Conservation (phyloP, 2,329 filamentous ascomycete species). For the Decorospora gaudefroyi region DNA sequence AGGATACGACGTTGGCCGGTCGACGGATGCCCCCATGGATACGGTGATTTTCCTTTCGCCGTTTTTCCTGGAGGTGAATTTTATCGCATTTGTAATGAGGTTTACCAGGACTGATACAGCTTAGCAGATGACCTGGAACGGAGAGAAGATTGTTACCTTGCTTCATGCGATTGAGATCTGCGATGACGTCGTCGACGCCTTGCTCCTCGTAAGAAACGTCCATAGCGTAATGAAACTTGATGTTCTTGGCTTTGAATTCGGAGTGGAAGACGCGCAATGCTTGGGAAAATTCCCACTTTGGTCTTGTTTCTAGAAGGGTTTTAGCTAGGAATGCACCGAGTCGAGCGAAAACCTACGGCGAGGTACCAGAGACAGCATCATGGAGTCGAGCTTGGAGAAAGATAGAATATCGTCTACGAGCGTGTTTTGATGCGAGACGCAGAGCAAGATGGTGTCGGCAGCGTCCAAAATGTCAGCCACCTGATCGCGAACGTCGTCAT, state of each 20-base stretch:
- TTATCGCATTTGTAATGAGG: slow-evolving; percentile 54
- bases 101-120: slow-evolving; percentile 46
- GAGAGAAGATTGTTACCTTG: slow-evolving; percentile 28
- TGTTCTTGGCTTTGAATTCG: slow-evolving; percentile 47
- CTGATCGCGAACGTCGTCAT: slow-evolving; percentile 25
- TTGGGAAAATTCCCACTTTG: slow-evolving; percentile 47
- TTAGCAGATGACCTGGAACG: slow-evolving; percentile 11
- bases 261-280: slow-evolving; percentile 49
- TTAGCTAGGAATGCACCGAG: slow-evolving; percentile 8
- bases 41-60: slow-evolving; percentile 49
- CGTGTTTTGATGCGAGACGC: slow-evolving; percentile 52
- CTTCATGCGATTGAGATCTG: slow-evolving; percentile 46
- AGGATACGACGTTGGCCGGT: slow-evolving; percentile 50
- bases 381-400: slow-evolving; percentile 55
- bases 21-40: slow-evolving; percentile 47
- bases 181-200: slow-evolving; percentile 47
- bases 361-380: slow-evolving; percentile 49
- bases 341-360: slow-evolving; percentile 27
- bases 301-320: slow-evolving; percentile 30
- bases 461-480: slow-evolving; percentile 42
- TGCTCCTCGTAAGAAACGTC: slow-evolving; percentile 50
- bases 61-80: slow-evolving; percentile 52
- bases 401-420: slow-evolving; percentile 56
- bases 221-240: slow-evolving; percentile 48
- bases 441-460: slow-evolving; percentile 50